Conservation (phyloP, 331 rosid genomes). For the Erythrophleum ivorense region DNA sequence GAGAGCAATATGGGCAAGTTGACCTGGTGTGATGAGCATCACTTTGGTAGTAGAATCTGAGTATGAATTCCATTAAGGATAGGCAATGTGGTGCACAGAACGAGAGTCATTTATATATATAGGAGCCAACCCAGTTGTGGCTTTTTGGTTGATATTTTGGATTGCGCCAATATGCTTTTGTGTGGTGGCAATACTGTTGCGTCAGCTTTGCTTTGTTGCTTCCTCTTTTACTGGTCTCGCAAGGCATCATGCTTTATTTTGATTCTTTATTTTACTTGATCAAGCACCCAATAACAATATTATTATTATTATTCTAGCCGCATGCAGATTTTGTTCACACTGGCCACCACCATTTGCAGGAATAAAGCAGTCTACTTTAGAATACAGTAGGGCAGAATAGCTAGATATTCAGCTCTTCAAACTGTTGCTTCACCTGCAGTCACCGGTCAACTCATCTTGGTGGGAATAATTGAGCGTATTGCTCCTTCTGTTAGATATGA, state of each 20-base stretch:
- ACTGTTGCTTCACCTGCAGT: slow-evolving; percentile 18
- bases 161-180: slow-evolving; percentile 36
- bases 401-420: slow-evolving; percentile 20
- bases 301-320: neutral
- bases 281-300: slow-evolving; percentile 36
- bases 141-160: slow-evolving; percentile 47
- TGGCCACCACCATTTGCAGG: slow-evolving; percentile 13
- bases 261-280: slow-evolving; percentile 50
- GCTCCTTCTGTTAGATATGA: neutral
- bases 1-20: slow-evolving; percentile 64
- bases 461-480: slow-evolving; percentile 9
- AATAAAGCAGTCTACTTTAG: slow-evolving; percentile 33
- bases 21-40: slow-evolving; percentile 52
- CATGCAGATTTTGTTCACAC: slow-evolving; percentile 29
- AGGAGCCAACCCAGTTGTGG: slow-evolving; percentile 33
- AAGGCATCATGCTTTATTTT: slow-evolving; percentile 56
- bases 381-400: neutral
- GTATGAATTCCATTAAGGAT: slow-evolving; percentile 81
- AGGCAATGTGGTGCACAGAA: slow-evolving; percentile 42
- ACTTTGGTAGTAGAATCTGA: slow-evolving; percentile 68
- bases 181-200: slow-evolving; percentile 51
- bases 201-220: slow-evolving; percentile 39
- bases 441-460: neutral
- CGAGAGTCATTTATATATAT: slow-evolving; percentile 25
- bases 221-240: slow-evolving; percentile 43